A percentile compares a stretch with the other conserved stretches of the same genome.
Conservation (phyloP, 371 early-diverging fungal genomes). For the Mortierella sp. region DNA sequence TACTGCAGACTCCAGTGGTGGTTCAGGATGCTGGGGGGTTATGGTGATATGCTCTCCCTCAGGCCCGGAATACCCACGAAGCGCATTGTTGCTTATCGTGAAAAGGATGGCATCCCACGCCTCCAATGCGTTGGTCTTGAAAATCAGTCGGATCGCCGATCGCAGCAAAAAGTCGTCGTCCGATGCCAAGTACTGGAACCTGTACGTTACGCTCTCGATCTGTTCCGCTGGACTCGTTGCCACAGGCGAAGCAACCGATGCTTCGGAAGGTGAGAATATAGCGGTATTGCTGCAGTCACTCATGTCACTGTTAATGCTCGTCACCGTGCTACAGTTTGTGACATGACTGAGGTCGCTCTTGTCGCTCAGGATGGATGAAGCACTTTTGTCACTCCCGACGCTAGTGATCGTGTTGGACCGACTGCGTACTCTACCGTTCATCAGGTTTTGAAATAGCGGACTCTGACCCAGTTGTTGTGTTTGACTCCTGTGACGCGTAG, state of each 20-base stretch:
- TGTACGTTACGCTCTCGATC: slow-evolving; percentile 10
- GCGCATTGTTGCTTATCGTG: slow-evolving; percentile 37
- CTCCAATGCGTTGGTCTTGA: slow-evolving; percentile 77
- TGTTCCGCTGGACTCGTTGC: not conserved
- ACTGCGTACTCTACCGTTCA: slow-evolving; percentile 23
- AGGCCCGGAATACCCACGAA: slow-evolving; percentile 22
- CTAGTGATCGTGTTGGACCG: slow-evolving; percentile 28
- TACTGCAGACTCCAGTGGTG: too few relatives aligned
- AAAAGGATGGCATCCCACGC: slow-evolving; percentile 79
- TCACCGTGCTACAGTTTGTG: slow-evolving; percentile 10
- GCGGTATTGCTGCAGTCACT: not conserved
- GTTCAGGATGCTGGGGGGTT: not conserved
- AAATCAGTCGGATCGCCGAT: slow-evolving; percentile 70
- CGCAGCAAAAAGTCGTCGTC: slow-evolving; percentile 88
- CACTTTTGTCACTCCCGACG: slow-evolving; percentile 11
- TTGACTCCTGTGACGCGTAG: not conserved
- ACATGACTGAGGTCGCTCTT: slow-evolving; percentile 5
- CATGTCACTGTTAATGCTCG: too few relatives aligned
- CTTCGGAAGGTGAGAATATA: not conserved
- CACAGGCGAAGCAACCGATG: not conserved
- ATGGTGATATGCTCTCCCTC: too few relatives aligned
- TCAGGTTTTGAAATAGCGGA: slow-evolving; percentile 33
- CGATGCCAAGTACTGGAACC: slow-evolving; percentile 66
- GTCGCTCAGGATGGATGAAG: too few relatives aligned
- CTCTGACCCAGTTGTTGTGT: slow-evolving; percentile 15